A percentile compares a stretch with the other conserved stretches of the same genome.
phyloP scores from a whole-genome alignment of 441 rosid species.

The Mallotus japonicus region DNA sequence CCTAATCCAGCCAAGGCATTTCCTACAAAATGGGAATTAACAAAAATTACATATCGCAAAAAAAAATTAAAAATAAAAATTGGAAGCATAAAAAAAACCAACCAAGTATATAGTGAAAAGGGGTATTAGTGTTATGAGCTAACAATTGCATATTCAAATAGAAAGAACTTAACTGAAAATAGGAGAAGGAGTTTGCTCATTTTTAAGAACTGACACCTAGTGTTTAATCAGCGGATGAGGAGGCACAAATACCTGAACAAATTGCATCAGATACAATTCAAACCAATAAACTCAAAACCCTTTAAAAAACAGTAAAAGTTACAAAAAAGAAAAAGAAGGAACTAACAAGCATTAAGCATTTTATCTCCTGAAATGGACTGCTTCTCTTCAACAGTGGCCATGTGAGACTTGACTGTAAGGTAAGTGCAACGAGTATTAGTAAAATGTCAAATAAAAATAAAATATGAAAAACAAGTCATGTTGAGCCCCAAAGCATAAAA shows the following conservation, averaged over 20 bases:
- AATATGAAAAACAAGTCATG: not conserved
- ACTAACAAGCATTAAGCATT: constrained; percentile 55
- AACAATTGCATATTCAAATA: not conserved
- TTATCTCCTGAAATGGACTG: constrained; percentile 46
- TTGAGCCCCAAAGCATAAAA: not conserved
- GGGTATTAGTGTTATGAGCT: no score
- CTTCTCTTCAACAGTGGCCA: constrained; percentile 53
- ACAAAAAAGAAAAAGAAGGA: not conserved
- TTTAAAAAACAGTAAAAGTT: not conserved
- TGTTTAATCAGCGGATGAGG: constrained; percentile 93
- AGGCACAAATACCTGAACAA: constrained; percentile 75
- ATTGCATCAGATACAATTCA: no score
- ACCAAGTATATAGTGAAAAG: no score
- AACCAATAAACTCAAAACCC: no score
- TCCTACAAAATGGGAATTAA: constrained; percentile 30
- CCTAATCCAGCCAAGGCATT: constrained; percentile 91
- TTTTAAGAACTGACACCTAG: constrained; percentile 81
- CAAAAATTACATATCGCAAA: not conserved
- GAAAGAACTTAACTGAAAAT: constrained; percentile 56
- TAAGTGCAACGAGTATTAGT: constrained; percentile 28
- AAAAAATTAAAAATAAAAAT: no score
- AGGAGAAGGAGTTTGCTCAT: constrained; percentile 77
- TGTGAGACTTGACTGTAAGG: constrained; percentile 37
- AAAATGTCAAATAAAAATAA: not conserved
- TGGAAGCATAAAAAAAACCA: no score